Evolutionary conservation across 2,329 filamentous ascomycete species (phyloP).

Genomic region (Penicillium sp.): DNA sequence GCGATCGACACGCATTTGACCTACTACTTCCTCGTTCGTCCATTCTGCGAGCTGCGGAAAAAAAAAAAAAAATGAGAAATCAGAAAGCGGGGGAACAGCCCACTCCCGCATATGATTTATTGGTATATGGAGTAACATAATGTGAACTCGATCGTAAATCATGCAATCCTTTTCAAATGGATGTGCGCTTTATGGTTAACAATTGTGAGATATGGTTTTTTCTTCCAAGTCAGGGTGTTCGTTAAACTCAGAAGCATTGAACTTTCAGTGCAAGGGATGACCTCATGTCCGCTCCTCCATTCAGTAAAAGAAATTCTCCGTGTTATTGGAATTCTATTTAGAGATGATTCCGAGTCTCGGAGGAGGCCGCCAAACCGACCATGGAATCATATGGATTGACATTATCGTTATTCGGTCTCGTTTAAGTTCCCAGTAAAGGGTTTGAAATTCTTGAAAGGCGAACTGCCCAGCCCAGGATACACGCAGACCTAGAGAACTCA

Average conservation of each 20-base stretch:
- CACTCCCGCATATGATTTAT: not conserved
- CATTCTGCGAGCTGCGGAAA: slow-evolving; percentile 1
- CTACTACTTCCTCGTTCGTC: slow-evolving; percentile 8
- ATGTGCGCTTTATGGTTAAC: not conserved
- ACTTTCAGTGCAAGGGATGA: not conserved
- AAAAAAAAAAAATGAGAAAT: not conserved
- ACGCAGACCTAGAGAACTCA: too few relatives aligned
- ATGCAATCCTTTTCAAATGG: too few relatives aligned
- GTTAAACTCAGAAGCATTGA: not conserved
- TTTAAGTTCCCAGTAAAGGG: too few relatives aligned
- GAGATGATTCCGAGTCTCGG: not conserved
- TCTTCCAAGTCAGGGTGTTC: not conserved
- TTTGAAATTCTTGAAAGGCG: too few relatives aligned
- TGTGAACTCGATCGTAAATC: not conserved
- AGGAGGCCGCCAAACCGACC: not conserved
- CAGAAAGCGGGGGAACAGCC: not conserved
- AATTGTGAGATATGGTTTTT: not conserved
- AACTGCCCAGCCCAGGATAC: too few relatives aligned
- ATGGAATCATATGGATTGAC: not conserved
- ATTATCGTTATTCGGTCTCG: not conserved
- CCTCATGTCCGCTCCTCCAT: not conserved
- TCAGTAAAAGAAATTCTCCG: not conserved
- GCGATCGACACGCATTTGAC: slow-evolving; percentile 11
- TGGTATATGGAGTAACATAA: not conserved
- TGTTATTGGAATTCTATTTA: not conserved